Base-by-base conservation (phyloP, 441 rosid species). In the Capsella rubella region DNA sequence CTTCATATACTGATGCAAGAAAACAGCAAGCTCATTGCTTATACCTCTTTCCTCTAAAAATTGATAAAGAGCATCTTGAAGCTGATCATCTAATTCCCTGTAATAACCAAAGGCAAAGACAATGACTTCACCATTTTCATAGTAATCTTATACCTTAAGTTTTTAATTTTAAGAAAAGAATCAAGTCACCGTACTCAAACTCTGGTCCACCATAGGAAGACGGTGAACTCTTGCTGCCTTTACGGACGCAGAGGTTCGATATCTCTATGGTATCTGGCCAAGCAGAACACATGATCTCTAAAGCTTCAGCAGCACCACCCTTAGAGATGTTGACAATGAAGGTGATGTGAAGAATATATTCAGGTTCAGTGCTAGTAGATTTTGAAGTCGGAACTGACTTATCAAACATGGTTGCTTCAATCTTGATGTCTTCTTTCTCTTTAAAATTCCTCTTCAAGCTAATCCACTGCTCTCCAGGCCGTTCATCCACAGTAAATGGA, bases 331-430 rank as follows among this genome's bases (percentile, higher is more conserved):
- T 86, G 77, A 91, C 89, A 66, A 91, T 61, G 67, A 91, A 78
- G 60, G 91, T 86, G 45, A 91, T 81, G 82, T 87, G 92, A 80
- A 86, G 89, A 43, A 76, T 43, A 9, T 75, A 81, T 15, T 81
- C 86, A 35, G 77, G 78, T 27, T 71, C 52, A 18, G 54, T 68
- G 1, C 51, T 83, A 42, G 65, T 81, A 14, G 84, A 60, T 69
- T 82, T 79, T 8, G 88, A 57, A 15, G 67, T 12, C 1, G 97
- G 88, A 73, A 85, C 34, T 4, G 87, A 85, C 65, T 79, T 90
- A 80, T 91, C 95, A 79, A 91, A 85, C 97, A 93, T 86, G 58
- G 95, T 93, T 42, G 89, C 96, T 82, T 91, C 98, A 15, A 93
- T 80, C 53, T 79, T 86, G 61, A 90, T 86, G 52, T 86, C 87